These are phyloP conservation scores for Ophiostoma ips DNA, from an alignment of 2,329 filamentous ascomycete genomes.

Conservation along the genomic window DNA sequence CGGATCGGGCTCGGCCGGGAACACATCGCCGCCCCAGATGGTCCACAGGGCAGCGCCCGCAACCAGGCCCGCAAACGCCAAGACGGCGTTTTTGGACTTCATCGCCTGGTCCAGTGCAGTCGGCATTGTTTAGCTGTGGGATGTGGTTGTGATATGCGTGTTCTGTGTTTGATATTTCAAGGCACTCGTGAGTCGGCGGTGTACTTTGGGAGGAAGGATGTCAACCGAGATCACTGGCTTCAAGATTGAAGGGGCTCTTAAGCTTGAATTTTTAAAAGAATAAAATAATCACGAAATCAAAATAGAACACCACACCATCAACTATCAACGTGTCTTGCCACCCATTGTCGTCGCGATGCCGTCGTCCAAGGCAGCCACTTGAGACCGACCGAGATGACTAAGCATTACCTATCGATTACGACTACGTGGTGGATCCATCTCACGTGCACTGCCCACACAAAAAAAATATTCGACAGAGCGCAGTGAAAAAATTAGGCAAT, in stretches of 20 bases:
- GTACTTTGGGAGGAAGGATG: no score
- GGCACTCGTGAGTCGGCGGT: no score
- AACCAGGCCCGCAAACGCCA: constrained; percentile 70
- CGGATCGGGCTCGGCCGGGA: constrained; percentile 63
- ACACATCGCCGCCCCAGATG: constrained; percentile 77
- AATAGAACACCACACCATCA: not conserved
- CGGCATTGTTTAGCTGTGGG: constrained; percentile 36
- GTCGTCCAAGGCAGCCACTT: constrained; percentile 2
- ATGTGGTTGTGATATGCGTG: not conserved
- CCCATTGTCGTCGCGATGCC: not conserved
- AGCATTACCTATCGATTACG: not conserved
- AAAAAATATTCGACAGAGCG: constrained; percentile 4
- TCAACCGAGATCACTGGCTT: no score
- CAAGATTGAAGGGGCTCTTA: no score
- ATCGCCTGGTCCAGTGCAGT: constrained; percentile 55
- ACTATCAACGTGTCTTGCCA: not conserved
- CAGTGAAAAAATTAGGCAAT: constrained; percentile 3
- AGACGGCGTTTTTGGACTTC: constrained; percentile 58
- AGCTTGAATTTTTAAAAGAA: not conserved
- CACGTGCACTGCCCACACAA: constrained; percentile 14
- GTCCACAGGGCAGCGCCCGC: constrained; percentile 70
- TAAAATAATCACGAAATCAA: not conserved
- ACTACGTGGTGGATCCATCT: not conserved
- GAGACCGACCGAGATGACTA: not conserved
- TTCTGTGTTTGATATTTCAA: no score